These are phyloP conservation scores for Mitragyna speciosa DNA, from an alignment of 257 asterid genomes.

Conservation along the genomic window DNA sequence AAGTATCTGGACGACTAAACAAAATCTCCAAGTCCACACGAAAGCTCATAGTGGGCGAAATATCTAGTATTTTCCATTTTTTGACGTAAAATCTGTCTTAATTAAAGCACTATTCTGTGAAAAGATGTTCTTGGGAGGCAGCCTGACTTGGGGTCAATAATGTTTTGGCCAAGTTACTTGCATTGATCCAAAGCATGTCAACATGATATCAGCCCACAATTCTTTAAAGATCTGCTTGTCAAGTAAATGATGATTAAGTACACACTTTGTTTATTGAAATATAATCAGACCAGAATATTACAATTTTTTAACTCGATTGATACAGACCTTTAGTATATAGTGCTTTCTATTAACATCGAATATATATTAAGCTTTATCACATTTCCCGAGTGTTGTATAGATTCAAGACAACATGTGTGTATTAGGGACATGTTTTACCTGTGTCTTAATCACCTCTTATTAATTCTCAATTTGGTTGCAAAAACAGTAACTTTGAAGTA, in stretches of 20 bases:
- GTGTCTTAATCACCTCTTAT: background rate
- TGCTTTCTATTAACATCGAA: background rate
- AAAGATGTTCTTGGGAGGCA: constrained; percentile 41
- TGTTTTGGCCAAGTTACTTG: constrained; percentile 11
- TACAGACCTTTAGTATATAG: background rate
- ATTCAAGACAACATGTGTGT: constrained; percentile 1
- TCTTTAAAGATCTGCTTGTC: background rate
- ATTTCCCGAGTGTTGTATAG: background rate
- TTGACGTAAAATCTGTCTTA: background rate
- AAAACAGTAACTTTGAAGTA: background rate
- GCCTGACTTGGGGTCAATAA: background rate
- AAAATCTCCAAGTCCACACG: constrained; percentile 22
- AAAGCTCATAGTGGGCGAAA: constrained; percentile 1
- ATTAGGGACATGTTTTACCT: background rate
- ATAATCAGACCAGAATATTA: background rate
- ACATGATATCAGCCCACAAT: background rate
- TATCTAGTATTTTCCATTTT: background rate
- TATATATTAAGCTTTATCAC: background rate
- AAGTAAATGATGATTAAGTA: background rate
- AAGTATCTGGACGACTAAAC: constrained; percentile 17
- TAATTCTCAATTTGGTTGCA: background rate
- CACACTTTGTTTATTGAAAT: background rate
- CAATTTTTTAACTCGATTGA: too few species aligned
- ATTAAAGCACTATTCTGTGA: constrained; percentile 3
- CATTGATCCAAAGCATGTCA: background rate